Base-by-base conservation (phyloP, 306 rosid species). In the Carpinus fangiana region DNA sequence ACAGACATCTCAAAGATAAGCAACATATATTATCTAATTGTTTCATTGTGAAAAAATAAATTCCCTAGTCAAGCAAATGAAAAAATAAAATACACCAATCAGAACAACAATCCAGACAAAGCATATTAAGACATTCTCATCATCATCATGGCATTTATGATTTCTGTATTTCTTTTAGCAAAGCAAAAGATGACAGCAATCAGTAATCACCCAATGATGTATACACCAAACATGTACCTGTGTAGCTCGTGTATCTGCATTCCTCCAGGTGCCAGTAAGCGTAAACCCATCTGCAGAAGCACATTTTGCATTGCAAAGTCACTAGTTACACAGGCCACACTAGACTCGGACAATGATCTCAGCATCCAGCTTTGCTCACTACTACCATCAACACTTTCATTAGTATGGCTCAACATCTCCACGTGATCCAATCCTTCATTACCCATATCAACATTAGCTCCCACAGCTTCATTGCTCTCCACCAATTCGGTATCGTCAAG, bases 291-390 rank as follows among this genome's bases (percentile, higher is more conserved):
- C 82, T 93, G 99, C 73, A 96, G 90, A 81, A 96, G 89, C 76
- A 91, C 98, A 83, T 96, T 96, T 84, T 96, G 99, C 98, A 93
- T 96, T 20, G 99, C 96, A 79, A 87, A 96, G 83, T 96, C 99
- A 68, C 93, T 86, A 5, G 99, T 96, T 81, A 91, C 69, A 79
- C 97, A 96, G 53, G 99, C 99, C 48, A 96, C 94, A 75, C 86
- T 93, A 14, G 97, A 90, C 81, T 96, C 99, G 16, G 97, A 93
- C 90, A 96, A 83, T 57, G 98, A 91, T 79, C 93, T 83, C 76
- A 93, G 79, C 89, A 82, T 88, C 99, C 98, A 96, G 85, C 97
- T 93, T 82, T 93, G 96, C 86, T 90, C 98, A 68, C 92, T 90
- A 47, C 56, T 78, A 83, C 78, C 88, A 79, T 88, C 89, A 73